Evolutionary conservation across 1,139 yeast genomes (phyloP).

Genomic region (Geotrichum histeridarum): DNA sequence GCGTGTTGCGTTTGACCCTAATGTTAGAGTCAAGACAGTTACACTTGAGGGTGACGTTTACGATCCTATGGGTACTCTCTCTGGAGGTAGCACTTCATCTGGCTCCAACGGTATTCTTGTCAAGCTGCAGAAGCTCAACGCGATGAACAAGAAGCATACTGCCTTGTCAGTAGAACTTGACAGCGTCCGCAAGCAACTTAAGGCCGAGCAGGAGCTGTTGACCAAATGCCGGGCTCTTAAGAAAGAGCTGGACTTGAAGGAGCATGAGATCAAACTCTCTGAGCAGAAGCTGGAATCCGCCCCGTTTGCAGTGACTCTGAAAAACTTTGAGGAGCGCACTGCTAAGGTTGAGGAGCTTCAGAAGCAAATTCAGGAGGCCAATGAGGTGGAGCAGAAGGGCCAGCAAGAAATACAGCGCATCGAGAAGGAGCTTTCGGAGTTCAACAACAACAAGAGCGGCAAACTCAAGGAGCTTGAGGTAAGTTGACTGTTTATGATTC

Average conservation of each 20-base stretch:
- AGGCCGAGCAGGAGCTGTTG: slow-evolving; percentile 46
- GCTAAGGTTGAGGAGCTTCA: slow-evolving; percentile 48
- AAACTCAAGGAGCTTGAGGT: slow-evolving; percentile 65
- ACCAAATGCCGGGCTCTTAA: slow-evolving; percentile 55
- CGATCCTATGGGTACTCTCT: slow-evolving; percentile 92
- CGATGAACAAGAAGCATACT: slow-evolving; percentile 43
- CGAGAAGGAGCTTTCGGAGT: slow-evolving; percentile 78
- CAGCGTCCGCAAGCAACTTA: slow-evolving; percentile 42
- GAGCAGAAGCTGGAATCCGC: slow-evolving; percentile 58
- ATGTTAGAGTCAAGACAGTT: slow-evolving; percentile 76
- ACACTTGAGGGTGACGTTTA: slow-evolving; percentile 91
- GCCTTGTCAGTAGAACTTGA: slow-evolving; percentile 42
- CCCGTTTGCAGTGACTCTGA: slow-evolving; percentile 51
- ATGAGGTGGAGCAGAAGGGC: slow-evolving; percentile 31
- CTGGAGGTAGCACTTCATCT: slow-evolving; percentile 77
- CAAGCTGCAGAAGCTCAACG: slow-evolving; percentile 64
- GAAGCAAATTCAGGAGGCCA: slow-evolving; percentile 40
- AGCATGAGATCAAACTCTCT: slow-evolving; percentile 62
- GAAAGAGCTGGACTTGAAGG: slow-evolving; percentile 58
- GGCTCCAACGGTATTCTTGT: slow-evolving; percentile 52
- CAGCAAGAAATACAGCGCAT: slow-evolving; percentile 50
- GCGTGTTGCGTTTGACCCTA: slow-evolving; percentile 77
- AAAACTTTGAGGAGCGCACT: slow-evolving; percentile 47
- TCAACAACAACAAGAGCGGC: slow-evolving; percentile 70
- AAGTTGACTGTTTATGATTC: slow-evolving; percentile 36